Evolutionary conservation across 1,284 basidiomycete genomes (phyloP).

Genomic region (Anthracocystis panici-leucophaei): DNA sequence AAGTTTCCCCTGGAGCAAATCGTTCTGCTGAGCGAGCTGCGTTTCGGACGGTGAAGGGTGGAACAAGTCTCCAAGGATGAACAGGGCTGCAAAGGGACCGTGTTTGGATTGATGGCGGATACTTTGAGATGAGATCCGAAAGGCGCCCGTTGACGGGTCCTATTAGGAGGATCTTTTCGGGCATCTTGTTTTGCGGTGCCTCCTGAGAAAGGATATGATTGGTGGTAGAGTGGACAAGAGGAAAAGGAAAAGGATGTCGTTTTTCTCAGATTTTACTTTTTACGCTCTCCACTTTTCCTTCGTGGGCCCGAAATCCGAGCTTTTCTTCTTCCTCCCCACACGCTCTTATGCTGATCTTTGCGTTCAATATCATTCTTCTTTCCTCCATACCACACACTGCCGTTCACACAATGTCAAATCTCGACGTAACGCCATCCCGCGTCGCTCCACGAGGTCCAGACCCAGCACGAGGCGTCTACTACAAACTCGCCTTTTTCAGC

Average conservation of each 20-base stretch:
- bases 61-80: constrained; percentile 93
- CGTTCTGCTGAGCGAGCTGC: constrained; percentile 73
- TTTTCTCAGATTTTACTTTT: no score
- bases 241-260: constrained; percentile 6
- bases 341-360: not conserved
- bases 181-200: constrained; percentile 11
- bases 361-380: not conserved
- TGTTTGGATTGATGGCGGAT: constrained; percentile 89
- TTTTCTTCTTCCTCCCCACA: not conserved
- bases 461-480: constrained; percentile 62
- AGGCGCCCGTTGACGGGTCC: constrained; percentile 86
- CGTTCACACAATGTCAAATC: constrained; percentile 27
- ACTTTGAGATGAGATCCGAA: constrained; percentile 82
- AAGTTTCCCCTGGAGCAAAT: constrained; percentile 77
- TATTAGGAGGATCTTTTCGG: constrained; percentile 78
- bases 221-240: not conserved
- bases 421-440: constrained; percentile 50
- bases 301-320: constrained; percentile 25
- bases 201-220: not conserved
- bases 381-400: not conserved
- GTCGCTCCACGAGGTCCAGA: constrained; percentile 54
- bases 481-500: constrained; percentile 65
- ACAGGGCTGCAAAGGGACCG: constrained; percentile 89
- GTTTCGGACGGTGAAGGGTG: constrained; percentile 65
- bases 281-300: constrained; percentile 17